These are phyloP conservation scores for Herpetospermum pedunculosum DNA, from an alignment of 306 rosid species.

Conservation along the genomic window DNA sequence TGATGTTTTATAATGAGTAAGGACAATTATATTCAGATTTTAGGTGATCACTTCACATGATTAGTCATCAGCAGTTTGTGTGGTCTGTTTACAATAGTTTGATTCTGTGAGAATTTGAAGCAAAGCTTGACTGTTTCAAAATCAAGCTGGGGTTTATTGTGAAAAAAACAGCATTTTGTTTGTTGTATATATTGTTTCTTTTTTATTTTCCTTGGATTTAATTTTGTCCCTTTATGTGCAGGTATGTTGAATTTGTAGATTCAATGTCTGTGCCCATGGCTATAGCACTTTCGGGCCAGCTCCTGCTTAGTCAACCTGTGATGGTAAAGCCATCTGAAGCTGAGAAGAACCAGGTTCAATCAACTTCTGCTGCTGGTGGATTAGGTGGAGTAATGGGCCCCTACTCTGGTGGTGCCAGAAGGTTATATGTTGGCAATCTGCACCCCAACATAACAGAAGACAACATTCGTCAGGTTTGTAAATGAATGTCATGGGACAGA, in stretches of 20 bases:
- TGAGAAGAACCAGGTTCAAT: slow-evolving; percentile 88
- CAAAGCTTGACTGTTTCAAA: not conserved
- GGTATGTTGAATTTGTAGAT: slow-evolving; percentile 93
- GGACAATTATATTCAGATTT: not conserved
- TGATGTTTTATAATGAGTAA: not conserved
- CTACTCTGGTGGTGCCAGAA: slow-evolving; percentile 90
- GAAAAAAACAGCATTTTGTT: not conserved
- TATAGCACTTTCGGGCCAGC: slow-evolving; percentile 93
- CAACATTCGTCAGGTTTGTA: slow-evolving; percentile 70
- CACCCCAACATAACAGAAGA: slow-evolving; percentile 77
- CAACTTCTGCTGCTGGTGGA: slow-evolving; percentile 51
- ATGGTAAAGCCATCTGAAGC: slow-evolving; percentile 99
- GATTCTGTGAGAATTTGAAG: not conserved
- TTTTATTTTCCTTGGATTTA: not conserved
- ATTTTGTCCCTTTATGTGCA: slow-evolving; percentile 16
- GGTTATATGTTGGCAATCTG: slow-evolving; percentile 91
- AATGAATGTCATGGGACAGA: not conserved
- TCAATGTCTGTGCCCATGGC: slow-evolving; percentile 99
- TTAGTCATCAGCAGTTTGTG: not conserved
- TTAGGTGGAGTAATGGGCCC: slow-evolving; percentile 61
- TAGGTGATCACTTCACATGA: not conserved
- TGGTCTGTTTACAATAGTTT: not conserved
- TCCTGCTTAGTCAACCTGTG: slow-evolving; percentile 79
- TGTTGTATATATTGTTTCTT: slow-evolving; percentile 6
- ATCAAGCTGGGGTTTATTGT: not conserved